Evolutionary conservation across 2,329 filamentous ascomycete genomes (phyloP).

Genomic region (Rasamsonia emersonii): DNA sequence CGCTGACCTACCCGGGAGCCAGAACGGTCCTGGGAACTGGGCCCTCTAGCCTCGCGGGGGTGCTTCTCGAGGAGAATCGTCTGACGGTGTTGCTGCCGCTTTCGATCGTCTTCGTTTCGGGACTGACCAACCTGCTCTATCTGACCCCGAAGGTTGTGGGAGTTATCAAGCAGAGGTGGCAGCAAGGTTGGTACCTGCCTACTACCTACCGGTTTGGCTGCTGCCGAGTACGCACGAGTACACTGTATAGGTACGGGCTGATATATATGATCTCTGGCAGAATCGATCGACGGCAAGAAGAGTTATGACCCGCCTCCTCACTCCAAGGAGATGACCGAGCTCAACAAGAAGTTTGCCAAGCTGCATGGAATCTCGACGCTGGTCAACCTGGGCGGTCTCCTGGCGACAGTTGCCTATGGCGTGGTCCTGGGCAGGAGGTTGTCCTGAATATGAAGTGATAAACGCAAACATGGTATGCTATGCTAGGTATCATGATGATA

Average conservation of each 20-base stretch:
- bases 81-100: constrained; percentile 61
- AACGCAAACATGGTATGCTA: too few relatives aligned
- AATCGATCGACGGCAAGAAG: constrained; percentile 82
- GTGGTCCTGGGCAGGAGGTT: constrained; percentile 60
- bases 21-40: constrained; percentile 22
- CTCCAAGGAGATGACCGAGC: constrained; percentile 69
- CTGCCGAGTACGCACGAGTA: too few relatives aligned
- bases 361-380: constrained; percentile 76
- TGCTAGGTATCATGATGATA: too few relatives aligned
- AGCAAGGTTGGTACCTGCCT: constrained; percentile 61
- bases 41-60: constrained; percentile 43
- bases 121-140: constrained; percentile 60
- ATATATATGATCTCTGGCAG: constrained; percentile 37
- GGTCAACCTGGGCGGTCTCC: constrained; percentile 64
- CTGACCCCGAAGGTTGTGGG: constrained; percentile 68
- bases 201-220: too few relatives aligned
- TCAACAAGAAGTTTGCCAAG: constrained; percentile 71
- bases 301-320: constrained; percentile 71
- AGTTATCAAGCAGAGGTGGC: constrained; percentile 65
- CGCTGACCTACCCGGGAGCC: constrained; percentile 70
- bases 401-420: constrained; percentile 68
- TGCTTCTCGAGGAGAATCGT: constrained; percentile 53
- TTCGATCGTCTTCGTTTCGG: constrained; percentile 59
- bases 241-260: neutral
- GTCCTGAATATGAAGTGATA: constrained; percentile 5